Conservation (phyloP, 192 early-diverging fungal genomes). For the Backusella macrospora region DNA sequence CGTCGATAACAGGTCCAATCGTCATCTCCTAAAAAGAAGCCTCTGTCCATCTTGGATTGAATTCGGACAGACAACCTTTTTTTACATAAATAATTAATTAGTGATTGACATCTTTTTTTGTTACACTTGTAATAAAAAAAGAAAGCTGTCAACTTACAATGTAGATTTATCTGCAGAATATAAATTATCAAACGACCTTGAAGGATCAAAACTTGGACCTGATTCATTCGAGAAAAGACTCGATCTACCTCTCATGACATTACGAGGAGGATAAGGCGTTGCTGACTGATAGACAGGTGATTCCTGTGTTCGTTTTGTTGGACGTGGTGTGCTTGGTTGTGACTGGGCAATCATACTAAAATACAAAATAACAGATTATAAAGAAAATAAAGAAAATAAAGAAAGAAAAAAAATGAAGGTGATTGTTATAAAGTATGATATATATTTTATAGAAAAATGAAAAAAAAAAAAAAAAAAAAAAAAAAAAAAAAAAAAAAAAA, state of each 20-base stretch:
- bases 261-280: not conserved
- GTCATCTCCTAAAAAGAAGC: slow-evolving; percentile 75
- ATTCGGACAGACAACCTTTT: slow-evolving; percentile 55
- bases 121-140: not conserved
- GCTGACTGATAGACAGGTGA: slow-evolving; percentile 11
- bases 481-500: too few species aligned
- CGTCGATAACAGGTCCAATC: slow-evolving; percentile 90
- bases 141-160: slow-evolving; percentile 16
- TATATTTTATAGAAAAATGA: not conserved
- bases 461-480: too few species aligned
- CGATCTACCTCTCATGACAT: slow-evolving; percentile 12
- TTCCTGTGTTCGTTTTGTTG: slow-evolving; percentile 13
- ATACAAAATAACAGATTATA: not conserved
- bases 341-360: slow-evolving; percentile 25
- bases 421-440: not conserved
- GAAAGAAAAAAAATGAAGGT: not conserved
- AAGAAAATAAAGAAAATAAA: slow-evolving; percentile 6
- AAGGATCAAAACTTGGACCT: slow-evolving; percentile 26
- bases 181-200: slow-evolving; percentile 25
- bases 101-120: not conserved
- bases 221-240: slow-evolving; percentile 13
- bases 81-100: not conserved
- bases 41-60: slow-evolving; percentile 72
- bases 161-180: slow-evolving; percentile 24
- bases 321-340: slow-evolving; percentile 36